phyloP scores from a whole-genome alignment of 495 filamentous ascomycete species.

The Penicillium canescens region DNA sequence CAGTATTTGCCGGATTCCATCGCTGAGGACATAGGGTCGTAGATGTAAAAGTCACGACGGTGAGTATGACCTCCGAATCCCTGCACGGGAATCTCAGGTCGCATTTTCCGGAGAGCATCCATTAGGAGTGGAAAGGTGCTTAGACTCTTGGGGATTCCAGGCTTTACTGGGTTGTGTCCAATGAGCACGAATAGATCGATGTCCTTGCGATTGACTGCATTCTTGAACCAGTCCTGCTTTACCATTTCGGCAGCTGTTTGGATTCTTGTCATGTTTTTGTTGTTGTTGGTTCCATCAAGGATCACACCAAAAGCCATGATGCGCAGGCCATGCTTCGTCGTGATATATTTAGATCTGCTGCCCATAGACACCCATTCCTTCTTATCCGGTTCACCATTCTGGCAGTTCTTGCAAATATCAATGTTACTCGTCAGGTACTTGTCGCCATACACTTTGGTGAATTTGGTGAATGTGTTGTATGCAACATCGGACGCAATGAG shows the following conservation, averaged over 20 bases:
- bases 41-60: conserved; percentile 37
- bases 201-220: conserved; percentile 33
- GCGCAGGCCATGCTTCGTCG: conserved; percentile 30
- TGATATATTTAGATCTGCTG: conserved; percentile 35
- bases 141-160: conserved; percentile 6
- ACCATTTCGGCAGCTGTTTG: conserved; percentile 11
- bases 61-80: conserved; percentile 44
- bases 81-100: conserved; percentile 37
- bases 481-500: conserved; percentile 26
- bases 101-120: conserved; percentile 28
- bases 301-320: conserved; percentile 44
- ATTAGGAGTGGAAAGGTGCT: conserved; percentile 32
- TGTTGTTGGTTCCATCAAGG: conserved; percentile 25
- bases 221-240: conserved; percentile 30
- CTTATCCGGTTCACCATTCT: conserved; percentile 15
- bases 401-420: conserved; percentile 24
- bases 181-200: conserved; percentile 40
- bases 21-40: conserved; percentile 33
- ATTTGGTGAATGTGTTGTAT: conserved; percentile 32
- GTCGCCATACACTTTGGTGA: conserved; percentile 37
- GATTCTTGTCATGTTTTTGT: conserved; percentile 14
- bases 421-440: conserved; percentile 45
- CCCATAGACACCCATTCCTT: conserved; percentile 34
- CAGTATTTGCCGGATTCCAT: conserved; percentile 42
- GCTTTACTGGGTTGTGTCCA: conserved; percentile 35